Conservation (phyloP, 2,329 filamentous ascomycete genomes). For the Beauveria varroae region DNA sequence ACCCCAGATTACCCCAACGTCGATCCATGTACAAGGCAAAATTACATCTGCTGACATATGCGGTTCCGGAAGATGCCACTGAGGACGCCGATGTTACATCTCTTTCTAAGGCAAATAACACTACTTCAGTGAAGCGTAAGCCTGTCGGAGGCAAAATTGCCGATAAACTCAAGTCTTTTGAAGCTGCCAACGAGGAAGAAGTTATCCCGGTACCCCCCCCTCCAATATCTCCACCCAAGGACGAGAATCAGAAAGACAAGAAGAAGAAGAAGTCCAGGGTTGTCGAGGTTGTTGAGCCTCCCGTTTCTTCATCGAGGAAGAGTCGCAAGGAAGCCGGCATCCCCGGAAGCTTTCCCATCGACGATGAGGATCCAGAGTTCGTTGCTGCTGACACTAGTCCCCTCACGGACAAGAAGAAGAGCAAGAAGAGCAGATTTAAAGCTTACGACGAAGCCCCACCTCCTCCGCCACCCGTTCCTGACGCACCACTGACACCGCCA, state of each 20-base stretch:
- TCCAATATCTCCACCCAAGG: constrained; percentile 24
- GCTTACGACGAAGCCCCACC: constrained; percentile 23
- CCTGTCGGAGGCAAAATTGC: constrained; percentile 44
- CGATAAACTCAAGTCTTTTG: constrained; percentile 50
- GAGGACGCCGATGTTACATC: constrained; percentile 33
- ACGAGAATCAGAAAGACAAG: constrained; percentile 32
- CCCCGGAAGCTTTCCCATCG: constrained; percentile 52
- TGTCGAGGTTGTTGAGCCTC: constrained; percentile 20
- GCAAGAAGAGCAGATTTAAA: constrained; percentile 35
- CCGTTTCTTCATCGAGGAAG: constrained; percentile 26
- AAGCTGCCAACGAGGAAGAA: constrained; percentile 34
- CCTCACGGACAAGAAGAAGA: constrained; percentile 30
- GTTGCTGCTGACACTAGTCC: constrained; percentile 11
- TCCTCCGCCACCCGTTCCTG: constrained; percentile 34
- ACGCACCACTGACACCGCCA: constrained; percentile 41
- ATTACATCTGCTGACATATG: constrained; percentile 43
- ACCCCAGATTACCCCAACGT: constrained; percentile 18
- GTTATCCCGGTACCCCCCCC: constrained; percentile 30
- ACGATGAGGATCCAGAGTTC: constrained; percentile 35
- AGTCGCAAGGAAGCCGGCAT: constrained; percentile 27
- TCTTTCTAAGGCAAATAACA: constrained; percentile 27
- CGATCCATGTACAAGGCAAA: constrained; percentile 22
- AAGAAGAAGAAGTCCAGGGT: constrained; percentile 32
- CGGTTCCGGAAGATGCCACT: constrained; percentile 37
- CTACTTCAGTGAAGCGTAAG: constrained; percentile 41